A percentile compares a stretch with the other conserved stretches of the same genome.
Conservation (phyloP, 371 early-diverging fungal species). For the Blastocladiella emersonii region DNA sequence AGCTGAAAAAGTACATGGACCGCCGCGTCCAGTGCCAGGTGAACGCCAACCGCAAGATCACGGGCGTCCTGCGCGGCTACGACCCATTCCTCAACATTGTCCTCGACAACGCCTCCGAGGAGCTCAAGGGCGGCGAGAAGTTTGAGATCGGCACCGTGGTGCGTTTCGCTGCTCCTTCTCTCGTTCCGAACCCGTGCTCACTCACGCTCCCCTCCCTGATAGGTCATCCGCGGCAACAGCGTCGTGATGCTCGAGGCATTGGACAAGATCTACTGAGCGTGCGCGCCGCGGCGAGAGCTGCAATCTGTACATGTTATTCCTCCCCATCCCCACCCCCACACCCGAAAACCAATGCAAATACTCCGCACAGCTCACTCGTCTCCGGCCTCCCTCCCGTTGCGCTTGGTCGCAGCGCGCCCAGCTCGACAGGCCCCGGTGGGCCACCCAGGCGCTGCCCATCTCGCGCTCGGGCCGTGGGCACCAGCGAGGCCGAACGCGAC, state of each 20-base stretch:
- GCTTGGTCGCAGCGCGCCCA: no score
- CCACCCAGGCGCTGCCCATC: no score
- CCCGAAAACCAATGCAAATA: no score
- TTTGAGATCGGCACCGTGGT: constrained; percentile 78
- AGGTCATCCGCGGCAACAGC: constrained; percentile 92
- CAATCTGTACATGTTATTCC: no score
- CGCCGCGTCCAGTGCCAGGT: constrained; percentile 80
- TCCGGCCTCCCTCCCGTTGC: no score
- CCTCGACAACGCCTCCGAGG: constrained; percentile 85
- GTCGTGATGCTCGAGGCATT: constrained; percentile 79
- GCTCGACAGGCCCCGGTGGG: no score
- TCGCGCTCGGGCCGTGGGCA: no score
- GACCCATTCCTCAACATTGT: constrained; percentile 98
- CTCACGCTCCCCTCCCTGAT: neutral
- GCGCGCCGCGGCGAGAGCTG: no score
- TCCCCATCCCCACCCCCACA: no score
- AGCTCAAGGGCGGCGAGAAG: constrained; percentile 50
- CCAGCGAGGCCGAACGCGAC: no score
- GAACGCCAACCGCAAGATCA: constrained; percentile 81
- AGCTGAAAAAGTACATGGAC: constrained; percentile 89
- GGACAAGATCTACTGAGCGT: constrained; percentile 55
- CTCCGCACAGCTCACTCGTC: no score
- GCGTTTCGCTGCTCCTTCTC: constrained; percentile 12
- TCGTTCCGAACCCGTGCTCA: constrained; percentile 1
- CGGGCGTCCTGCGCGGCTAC: constrained; percentile 87